phyloP scores from a whole-genome alignment of 768 basidiomycete species.

The Suillus plorans region DNA sequence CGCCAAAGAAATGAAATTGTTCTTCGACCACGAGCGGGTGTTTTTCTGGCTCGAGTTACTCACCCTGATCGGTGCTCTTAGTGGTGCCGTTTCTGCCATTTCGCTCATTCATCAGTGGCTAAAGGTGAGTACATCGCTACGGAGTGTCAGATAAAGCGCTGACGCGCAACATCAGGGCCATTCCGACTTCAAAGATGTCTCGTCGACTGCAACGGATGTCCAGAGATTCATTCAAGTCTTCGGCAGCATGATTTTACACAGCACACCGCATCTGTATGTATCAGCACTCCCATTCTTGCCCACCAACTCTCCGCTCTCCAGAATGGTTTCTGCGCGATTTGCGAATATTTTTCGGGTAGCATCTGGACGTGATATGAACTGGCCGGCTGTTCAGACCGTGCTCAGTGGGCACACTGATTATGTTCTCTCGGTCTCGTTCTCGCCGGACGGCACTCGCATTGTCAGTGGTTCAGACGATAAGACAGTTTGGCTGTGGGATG shows the following conservation, averaged over 20 bases:
- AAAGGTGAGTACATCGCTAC: neutral
- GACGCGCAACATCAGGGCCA: neutral
- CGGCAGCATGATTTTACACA: slow-evolving; percentile 10
- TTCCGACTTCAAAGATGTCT: neutral
- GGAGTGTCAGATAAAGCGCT: neutral
- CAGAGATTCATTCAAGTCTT: slow-evolving; percentile 17
- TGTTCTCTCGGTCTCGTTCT: neutral
- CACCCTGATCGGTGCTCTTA: neutral
- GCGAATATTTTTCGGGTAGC: neutral
- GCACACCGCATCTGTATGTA: slow-evolving; percentile 23
- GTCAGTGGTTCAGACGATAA: neutral
- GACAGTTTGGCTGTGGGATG: neutral
- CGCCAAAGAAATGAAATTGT: neutral
- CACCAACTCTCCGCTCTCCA: neutral
- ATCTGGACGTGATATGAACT: neutral
- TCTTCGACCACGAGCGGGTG: neutral
- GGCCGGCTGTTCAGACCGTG: neutral
- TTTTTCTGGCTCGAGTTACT: neutral
- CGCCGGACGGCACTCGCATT: neutral
- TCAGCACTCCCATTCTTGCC: slow-evolving; percentile 23
- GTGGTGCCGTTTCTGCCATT: neutral
- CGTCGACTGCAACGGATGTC: slow-evolving; percentile 6
- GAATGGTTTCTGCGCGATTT: neutral
- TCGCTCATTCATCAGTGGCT: neutral
- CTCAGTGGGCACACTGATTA: neutral